Evolutionary conservation across 2,329 filamentous ascomycete genomes (phyloP), one percentile per base, ranked within the genome.

Genomic region (Penicillium polonicum): DNA sequence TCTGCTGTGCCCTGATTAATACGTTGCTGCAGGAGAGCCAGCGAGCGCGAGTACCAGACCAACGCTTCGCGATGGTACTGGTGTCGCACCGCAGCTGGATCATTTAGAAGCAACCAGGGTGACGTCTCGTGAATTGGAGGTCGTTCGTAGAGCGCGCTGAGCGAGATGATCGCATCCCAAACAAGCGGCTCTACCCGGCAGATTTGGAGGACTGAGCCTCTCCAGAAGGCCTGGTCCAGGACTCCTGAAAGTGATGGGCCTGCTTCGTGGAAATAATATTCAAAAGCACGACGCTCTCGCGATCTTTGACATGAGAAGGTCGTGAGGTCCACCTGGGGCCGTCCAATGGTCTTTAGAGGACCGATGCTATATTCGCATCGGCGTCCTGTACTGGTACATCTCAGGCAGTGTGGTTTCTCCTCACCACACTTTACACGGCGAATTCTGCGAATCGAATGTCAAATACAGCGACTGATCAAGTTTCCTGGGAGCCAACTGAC

Each of bases 111-210:
- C 23, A 31, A 36, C 17, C 59, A 59, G 0, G 60, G 54, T 2
- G 54, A 45, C 4, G 48, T 27, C 21, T 64, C 62, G n/a, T 59
- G 53, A 29, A 65, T 58, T 7, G 60, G 60, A 13, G 62, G 64
- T 5, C 52, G 54, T 48, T 71, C 68, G 48, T 68, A 69, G 9
- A 71, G 60, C 27, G 62, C 55, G 45, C 68, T 69, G 10, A 69
- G 66, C 4, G 69, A 61, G 25, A 72, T 65, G 4, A 71, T 63
- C 17, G 68, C 60, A 61, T 71, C 64, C 64, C 70, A 70, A 5
- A 72, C 61, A 42, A 63, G 62, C 13, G 63, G 61, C 35, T 69
- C 64, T 19, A 58, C 55, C 27, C 65, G 65, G 50, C 68, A 68
- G 27, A 69, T 63, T 7, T 66, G 65, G 27, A 70, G 59, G n/a